Base-by-base conservation (phyloP, 129 eudicot genomes). In the Chrysanthemum lavandulifolium region DNA sequence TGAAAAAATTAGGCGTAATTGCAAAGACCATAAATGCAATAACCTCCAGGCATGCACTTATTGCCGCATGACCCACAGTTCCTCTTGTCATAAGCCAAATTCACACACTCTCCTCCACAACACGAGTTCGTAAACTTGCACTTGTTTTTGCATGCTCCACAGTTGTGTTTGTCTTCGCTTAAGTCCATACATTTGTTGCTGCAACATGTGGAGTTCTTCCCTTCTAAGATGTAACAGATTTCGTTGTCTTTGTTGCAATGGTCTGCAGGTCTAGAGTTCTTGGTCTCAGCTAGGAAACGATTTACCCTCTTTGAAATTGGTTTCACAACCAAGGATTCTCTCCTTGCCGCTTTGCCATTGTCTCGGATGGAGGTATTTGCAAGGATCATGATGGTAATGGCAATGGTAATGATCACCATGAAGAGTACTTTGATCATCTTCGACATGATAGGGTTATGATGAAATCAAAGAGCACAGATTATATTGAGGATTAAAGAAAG, bases 81-180 rank as follows among this genome's bases (percentile, higher is more conserved):
- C 7, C 9, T 40, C 47, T 40, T 40, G 47, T 40, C 47, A 40
- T 53, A 53, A 2, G 58, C 19, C 47, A 76, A 15, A 4, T 76
- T 57, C 23, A 89, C 96, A 5, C 96, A 89, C 61, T 84, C 73
- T 5, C 90, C 90, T 13, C 73, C 47, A 63, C 92, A 89, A 53
- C 96, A 89, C 3, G 65, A n/a, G 5, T 83, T 78, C 0, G 90
- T 80, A 52, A 56, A 80, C 54, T 51, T 59, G 75, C 92, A 89
- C 74, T 84, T 86, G 25, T 72, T 82, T 69, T 86, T 87, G 74
- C 96, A 89, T 2, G 86, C 78, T n/a, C 96, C 92, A 21, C 96
- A 89, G 71, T 89, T 71, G 7, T 82, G 25, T 8, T 53, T 53
- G 47, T 40, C 47, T 3, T 40, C 47, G 5, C 47, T 40, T 40